These are phyloP conservation scores for Taphrina deformans DNA, from an alignment of 1,139 yeast species.

Conservation along the genomic window DNA sequence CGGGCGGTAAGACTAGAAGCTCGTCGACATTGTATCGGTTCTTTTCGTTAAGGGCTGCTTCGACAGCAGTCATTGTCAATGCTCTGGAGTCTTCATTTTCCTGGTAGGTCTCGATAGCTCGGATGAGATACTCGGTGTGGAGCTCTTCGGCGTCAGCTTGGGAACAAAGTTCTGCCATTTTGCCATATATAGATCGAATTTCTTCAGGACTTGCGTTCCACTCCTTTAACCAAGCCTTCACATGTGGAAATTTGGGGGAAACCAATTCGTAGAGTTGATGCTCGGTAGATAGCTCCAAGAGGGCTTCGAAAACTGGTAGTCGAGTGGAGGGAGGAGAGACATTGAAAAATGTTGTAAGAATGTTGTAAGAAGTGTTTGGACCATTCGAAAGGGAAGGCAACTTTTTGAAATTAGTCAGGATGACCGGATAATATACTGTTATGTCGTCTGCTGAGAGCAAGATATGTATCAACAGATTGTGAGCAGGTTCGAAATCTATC, in stretches of 20 bases:
- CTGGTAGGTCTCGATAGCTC: slow-evolving; percentile 34
- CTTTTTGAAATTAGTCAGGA: slow-evolving; percentile 42
- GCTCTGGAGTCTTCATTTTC: slow-evolving; percentile 20
- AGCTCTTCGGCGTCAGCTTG: slow-evolving; percentile 39
- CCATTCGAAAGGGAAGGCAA: slow-evolving; percentile 42
- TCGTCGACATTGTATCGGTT: slow-evolving; percentile 45
- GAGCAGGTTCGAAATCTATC: slow-evolving; percentile 49
- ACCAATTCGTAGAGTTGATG: slow-evolving; percentile 46
- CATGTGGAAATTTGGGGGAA: slow-evolving; percentile 47
- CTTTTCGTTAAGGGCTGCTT: slow-evolving; percentile 39
- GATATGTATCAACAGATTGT: slow-evolving; percentile 48
- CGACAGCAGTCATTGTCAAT: slow-evolving; percentile 38
- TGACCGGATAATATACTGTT: slow-evolving; percentile 44
- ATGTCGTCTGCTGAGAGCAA: slow-evolving; percentile 45
- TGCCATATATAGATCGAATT: slow-evolving; percentile 42
- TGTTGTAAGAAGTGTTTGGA: slow-evolving; percentile 44
- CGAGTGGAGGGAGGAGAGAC: slow-evolving; percentile 45
- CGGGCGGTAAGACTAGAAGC: slow-evolving; percentile 44
- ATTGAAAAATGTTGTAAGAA: slow-evolving; percentile 50
- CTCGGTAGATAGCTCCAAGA: slow-evolving; percentile 45
- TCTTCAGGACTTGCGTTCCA: slow-evolving; percentile 46
- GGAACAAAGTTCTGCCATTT: slow-evolving; percentile 43
- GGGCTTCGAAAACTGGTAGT: slow-evolving; percentile 44
- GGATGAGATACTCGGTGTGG: slow-evolving; percentile 27
- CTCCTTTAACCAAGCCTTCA: slow-evolving; percentile 47